phyloP scores from a whole-genome alignment of 2,329 filamentous ascomycete species.

The Talaromyces islandicus region DNA sequence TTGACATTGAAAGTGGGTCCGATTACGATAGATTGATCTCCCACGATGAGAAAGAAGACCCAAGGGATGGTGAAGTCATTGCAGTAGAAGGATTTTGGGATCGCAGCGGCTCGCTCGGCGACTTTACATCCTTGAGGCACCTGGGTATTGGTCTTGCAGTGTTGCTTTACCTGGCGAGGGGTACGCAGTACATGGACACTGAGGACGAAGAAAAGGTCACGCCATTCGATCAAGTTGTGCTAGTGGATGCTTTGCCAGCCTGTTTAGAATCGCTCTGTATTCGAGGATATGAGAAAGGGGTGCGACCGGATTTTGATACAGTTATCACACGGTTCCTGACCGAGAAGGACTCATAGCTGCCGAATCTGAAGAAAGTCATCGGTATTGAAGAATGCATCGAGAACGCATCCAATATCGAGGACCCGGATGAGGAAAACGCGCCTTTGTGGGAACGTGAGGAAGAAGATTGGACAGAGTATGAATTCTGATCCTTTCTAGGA shows the following conservation, averaged over 20 bases:
- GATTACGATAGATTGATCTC: background rate
- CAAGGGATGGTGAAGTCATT: background rate
- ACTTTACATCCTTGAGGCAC: slow-evolving; percentile 1
- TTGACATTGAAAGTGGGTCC: background rate
- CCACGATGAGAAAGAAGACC: background rate
- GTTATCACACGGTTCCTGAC: background rate
- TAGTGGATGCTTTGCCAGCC: slow-evolving; percentile 2
- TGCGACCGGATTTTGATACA: background rate
- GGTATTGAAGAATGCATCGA: slow-evolving; percentile 3
- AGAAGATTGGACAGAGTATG: slow-evolving; percentile 7
- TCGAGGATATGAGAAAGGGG: slow-evolving; percentile 4
- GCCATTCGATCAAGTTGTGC: background rate
- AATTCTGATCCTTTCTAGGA: background rate
- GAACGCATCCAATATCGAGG: background rate
- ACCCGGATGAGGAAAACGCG: background rate
- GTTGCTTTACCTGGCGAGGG: slow-evolving; percentile 2
- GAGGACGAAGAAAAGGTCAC: background rate
- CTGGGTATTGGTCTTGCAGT: background rate
- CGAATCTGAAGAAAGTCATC: slow-evolving; percentile 1
- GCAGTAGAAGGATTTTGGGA: background rate
- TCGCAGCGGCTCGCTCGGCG: slow-evolving; percentile 1
- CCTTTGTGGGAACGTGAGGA: slow-evolving; percentile 1
- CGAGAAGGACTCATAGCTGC: background rate
- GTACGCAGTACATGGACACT: background rate
- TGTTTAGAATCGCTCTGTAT: slow-evolving; percentile 4